Evolutionary conservation across 768 basidiomycete genomes (phyloP), one percentile per base, ranked within the genome.

Genomic region (Phylloporus arenicola): DNA sequence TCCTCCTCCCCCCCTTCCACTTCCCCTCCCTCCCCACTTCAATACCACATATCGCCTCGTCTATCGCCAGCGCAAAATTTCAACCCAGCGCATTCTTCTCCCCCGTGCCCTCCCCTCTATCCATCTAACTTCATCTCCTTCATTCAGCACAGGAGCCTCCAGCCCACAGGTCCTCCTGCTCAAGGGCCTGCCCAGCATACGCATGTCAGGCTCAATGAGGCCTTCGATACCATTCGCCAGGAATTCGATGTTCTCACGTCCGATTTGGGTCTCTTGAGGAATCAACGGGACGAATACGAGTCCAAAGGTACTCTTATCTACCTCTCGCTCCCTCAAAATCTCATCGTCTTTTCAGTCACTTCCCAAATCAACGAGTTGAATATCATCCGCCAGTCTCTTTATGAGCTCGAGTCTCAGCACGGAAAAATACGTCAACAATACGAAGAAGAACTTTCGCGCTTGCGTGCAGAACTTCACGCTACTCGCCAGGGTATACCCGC

Each of bases 331-430:
- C 47, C 31, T 43, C 33, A n/a, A 45, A 47, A 35, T 35, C 52
- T 57, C 48, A 61, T 51, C 45, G 3, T 46, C 10, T 44, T 24
- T 20, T 1, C 64, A 91, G 90, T 91, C 43, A 77, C 79, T 5
- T 75, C 76, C 24, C 95, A 98, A 69, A 84, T 97, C 54, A 87
- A 83, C 65, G 95, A 98, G 65, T 75, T 97, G 48, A 88, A 86
- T 57, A 82, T 86, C 63, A 92, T 99, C 61, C 82, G 92, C 31
- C 86, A 92, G 61, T 82, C 88, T 2, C 76, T 97, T 11, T 94
- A 93, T 63, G 92, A 97, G 57, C 83, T 99, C 48, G 95, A 99
- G 65, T 72, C 82, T 0, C 86, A 88, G 54, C 92, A 98, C 58
- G 78, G 77, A 54, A 91, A 93, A 74, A 82, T 92, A 46, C 79